phyloP scores from a whole-genome alignment of 345 rosid species.

The Brassica rapa region DNA sequence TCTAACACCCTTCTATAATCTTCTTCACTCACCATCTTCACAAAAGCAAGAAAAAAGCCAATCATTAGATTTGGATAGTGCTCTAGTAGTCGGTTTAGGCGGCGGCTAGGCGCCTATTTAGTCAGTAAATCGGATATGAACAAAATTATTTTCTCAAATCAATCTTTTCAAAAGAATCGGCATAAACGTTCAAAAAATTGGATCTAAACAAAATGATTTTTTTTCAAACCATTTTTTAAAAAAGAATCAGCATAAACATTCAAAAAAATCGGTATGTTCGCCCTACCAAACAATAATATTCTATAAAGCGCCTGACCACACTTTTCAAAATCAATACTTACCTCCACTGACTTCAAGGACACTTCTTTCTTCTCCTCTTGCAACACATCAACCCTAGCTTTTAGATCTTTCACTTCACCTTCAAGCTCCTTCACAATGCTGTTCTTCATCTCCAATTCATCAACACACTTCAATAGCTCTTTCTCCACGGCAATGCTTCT shows the following conservation, averaged over 20 bases:
- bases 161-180: too few relatives aligned
- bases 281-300: too few relatives aligned
- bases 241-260: too few relatives aligned
- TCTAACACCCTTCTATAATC: conserved; percentile 45
- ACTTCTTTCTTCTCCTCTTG: conserved; percentile 51
- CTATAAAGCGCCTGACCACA: too few relatives aligned
- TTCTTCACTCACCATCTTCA: conserved; percentile 43
- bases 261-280: too few relatives aligned
- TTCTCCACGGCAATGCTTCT: conserved; percentile 43
- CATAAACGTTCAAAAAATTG: too few relatives aligned
- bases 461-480: conserved; percentile 40
- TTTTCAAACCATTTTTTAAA: too few relatives aligned
- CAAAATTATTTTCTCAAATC: too few relatives aligned
- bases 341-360: conserved; percentile 46
- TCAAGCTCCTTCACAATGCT: conserved; percentile 44
- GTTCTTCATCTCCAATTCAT: conserved; percentile 39
- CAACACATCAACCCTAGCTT: conserved; percentile 30
- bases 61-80: not conserved
- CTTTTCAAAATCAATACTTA: not conserved
- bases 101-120: too few relatives aligned
- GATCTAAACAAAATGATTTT: too few relatives aligned
- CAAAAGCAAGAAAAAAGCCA: not conserved
- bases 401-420: conserved; percentile 45
- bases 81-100: too few relatives aligned
- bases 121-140: too few relatives aligned